Conservation (phyloP, 2,329 filamentous ascomycete species). For the Aspergillus versicolor region DNA sequence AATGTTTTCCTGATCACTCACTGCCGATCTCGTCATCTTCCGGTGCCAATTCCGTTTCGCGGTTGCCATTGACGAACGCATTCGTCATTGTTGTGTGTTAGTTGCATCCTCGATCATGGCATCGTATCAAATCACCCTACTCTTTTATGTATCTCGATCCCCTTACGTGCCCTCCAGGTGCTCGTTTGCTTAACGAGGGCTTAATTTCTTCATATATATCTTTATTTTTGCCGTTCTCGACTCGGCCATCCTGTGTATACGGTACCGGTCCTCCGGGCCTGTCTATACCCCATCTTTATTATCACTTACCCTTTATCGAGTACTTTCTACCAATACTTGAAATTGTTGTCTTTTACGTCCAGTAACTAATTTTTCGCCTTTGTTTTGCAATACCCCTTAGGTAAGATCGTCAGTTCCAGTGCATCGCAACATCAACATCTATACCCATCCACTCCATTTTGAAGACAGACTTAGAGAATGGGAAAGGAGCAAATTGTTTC, state of each 20-base stretch:
- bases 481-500: neutral
- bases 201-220: neutral
- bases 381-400: neutral
- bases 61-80: constrained; percentile 19
- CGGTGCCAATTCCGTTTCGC: constrained; percentile 15
- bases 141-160: constrained; percentile 26
- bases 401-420: constrained; percentile 6
- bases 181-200: constrained; percentile 6
- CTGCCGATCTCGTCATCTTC: constrained; percentile 16
- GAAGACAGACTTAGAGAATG: neutral
- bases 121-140: constrained; percentile 13
- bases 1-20: constrained; percentile 8
- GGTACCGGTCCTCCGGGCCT: neutral
- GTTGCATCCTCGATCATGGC: constrained; percentile 22
- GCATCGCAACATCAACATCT: neutral
- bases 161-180: constrained; percentile 16
- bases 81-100: constrained; percentile 29
- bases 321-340: neutral
- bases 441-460: neutral
- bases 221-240: neutral
- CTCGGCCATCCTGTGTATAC: neutral
- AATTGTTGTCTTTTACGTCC: neutral
- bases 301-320: neutral
- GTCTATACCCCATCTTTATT: constrained; percentile 1
- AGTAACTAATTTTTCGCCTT: neutral